These are phyloP conservation scores for Colletotrichum sojae DNA, from an alignment of 2,329 filamentous ascomycete species.

Conservation along the genomic window DNA sequence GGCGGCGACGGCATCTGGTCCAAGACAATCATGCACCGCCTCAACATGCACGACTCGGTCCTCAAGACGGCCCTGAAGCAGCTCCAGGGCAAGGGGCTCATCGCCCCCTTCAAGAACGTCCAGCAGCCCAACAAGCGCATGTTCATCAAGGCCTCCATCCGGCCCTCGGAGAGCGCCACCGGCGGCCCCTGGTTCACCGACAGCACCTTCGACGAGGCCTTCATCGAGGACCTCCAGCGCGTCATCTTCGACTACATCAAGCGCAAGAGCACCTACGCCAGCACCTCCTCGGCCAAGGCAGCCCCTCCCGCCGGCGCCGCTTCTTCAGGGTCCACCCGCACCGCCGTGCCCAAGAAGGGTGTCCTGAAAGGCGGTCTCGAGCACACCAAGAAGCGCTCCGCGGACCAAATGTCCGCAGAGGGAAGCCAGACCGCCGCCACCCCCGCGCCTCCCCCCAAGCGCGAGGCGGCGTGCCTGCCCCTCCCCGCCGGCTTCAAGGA, in stretches of 20 bases:
- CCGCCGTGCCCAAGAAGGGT: constrained; percentile 70
- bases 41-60: constrained; percentile 86
- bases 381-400: constrained; percentile 65
- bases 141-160: constrained; percentile 91
- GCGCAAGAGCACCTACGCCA: constrained; percentile 77
- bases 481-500: constrained; percentile 77
- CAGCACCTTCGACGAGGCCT: constrained; percentile 88
- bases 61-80: constrained; percentile 87
- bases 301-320: constrained; percentile 45
- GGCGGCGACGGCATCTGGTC: constrained; percentile 92
- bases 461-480: constrained; percentile 62
- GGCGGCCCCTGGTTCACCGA: constrained; percentile 97
- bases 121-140: constrained; percentile 93
- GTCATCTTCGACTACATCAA: constrained; percentile 83
- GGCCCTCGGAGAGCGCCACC: constrained; percentile 89
- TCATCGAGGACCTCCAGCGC: constrained; percentile 83
- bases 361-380: constrained; percentile 64
- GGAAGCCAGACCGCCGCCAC: constrained; percentile 45
- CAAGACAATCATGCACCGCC: constrained; percentile 83
- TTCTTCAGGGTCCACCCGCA: constrained; percentile 48
- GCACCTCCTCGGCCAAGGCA: constrained; percentile 40
- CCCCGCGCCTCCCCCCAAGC: constrained; percentile 46
- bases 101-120: constrained; percentile 92
- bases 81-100: constrained; percentile 84
- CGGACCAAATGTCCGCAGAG: constrained; percentile 57